A percentile compares a stretch with the other conserved stretches of the same genome.
These are phyloP conservation scores for Cantharellus cinnabarinus DNA, from an alignment of 768 basidiomycete genomes.

Conservation along the genomic window DNA sequence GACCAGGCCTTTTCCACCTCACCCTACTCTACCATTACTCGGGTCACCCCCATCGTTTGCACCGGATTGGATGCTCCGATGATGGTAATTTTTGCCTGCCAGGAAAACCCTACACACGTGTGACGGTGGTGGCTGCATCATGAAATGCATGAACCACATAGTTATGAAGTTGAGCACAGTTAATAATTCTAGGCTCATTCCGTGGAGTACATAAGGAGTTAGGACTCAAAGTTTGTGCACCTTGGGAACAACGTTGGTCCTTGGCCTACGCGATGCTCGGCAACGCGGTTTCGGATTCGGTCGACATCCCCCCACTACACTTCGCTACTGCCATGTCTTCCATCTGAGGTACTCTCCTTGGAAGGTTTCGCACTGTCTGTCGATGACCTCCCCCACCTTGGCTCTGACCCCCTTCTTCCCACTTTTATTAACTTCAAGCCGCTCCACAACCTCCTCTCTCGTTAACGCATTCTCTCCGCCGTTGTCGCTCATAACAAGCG, in stretches of 20 bases:
- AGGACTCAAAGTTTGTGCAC: background rate
- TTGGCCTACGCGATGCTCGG: background rate
- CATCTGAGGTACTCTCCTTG: conserved; percentile 19
- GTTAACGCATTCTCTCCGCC: conserved; percentile 39
- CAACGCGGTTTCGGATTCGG: background rate
- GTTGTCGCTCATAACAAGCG: conserved; percentile 44
- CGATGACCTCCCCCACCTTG: conserved; percentile 59
- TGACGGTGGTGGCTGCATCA: background rate
- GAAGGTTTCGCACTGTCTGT: conserved; percentile 41
- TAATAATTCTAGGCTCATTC: background rate
- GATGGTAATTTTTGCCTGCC: background rate
- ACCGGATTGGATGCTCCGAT: background rate
- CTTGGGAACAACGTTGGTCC: background rate
- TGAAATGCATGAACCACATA: background rate
- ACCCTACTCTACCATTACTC: background rate
- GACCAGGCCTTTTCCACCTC: background rate
- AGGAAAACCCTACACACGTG: background rate
- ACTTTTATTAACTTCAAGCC: conserved; percentile 31
- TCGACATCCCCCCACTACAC: too few species aligned
- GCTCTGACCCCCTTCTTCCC: conserved; percentile 40
- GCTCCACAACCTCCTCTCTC: conserved; percentile 39
- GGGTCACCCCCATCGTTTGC: background rate
- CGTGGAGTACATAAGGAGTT: background rate
- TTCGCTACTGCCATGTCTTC: background rate
- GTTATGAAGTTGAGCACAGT: background rate